Conservation (phyloP, 345 rosid species). For the Populus euphratica region DNA sequence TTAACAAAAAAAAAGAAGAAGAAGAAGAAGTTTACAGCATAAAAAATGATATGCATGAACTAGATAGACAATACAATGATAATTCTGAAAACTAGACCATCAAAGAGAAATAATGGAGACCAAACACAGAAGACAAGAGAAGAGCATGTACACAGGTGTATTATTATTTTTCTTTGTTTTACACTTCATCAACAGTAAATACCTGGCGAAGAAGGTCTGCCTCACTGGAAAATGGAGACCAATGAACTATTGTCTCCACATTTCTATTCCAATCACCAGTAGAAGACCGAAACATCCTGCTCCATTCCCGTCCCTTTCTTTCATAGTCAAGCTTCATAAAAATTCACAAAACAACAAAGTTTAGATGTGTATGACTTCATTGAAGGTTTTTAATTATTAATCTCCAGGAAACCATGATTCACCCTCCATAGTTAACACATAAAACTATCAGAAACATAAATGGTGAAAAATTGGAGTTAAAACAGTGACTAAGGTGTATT, state of each 20-base stretch:
- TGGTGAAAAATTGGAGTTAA: not conserved
- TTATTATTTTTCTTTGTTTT: not conserved
- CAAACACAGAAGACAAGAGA: not conserved
- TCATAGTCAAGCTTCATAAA: slow-evolving; percentile 71
- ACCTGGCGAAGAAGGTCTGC: slow-evolving; percentile 79
- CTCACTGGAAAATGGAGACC: slow-evolving; percentile 88
- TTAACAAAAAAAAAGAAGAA: not conserved
- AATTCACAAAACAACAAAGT: slow-evolving; percentile 12
- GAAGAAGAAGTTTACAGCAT: not conserved
- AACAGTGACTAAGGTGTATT: not conserved
- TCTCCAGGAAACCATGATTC: slow-evolving; percentile 4
- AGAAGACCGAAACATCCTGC: slow-evolving; percentile 47
- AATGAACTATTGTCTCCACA: slow-evolving; percentile 57
- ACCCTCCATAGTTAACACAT: slow-evolving; percentile 1
- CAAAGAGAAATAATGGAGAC: not conserved
- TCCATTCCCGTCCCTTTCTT: slow-evolving; percentile 56
- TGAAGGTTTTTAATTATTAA: not conserved
- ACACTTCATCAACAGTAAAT: slow-evolving; percentile 4
- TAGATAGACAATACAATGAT: not conserved
- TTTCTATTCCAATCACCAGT: slow-evolving; percentile 61
- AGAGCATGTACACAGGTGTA: not conserved
- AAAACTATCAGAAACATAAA: not conserved
- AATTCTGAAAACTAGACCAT: not conserved
- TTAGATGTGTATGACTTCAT: not conserved
- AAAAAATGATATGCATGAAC: not conserved